These are phyloP conservation scores for Phytopythium helicoides DNA, from an alignment of 352 stramenopile genomes.

Conservation along the genomic window DNA sequence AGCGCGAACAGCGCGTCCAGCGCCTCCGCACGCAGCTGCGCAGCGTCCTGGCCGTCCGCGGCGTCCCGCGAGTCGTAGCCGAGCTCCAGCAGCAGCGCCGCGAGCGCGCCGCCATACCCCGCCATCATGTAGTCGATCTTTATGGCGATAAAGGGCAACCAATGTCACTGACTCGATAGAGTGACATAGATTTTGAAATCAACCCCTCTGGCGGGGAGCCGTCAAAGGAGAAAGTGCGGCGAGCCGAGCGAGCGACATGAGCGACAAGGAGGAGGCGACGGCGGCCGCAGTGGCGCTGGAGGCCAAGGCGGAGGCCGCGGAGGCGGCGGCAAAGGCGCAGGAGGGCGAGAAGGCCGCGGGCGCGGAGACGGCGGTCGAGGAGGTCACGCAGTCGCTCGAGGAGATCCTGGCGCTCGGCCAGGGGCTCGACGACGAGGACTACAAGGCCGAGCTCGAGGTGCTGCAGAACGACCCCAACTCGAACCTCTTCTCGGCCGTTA, in stretches of 20 bases:
- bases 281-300: constrained; percentile 4
- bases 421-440: constrained; percentile 83
- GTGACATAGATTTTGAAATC: too few species aligned
- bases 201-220: too few species aligned
- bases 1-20: constrained; percentile 38
- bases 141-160: too few species aligned
- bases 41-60: constrained; percentile 7
- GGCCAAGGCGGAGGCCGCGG: constrained; percentile 12
- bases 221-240: background rate
- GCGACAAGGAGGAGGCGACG: constrained; percentile 26
- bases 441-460: constrained; percentile 82
- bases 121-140: too few species aligned
- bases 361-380: constrained; percentile 37
- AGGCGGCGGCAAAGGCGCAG: background rate
- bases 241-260: background rate
- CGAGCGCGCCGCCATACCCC: constrained; percentile 27
- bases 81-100: constrained; percentile 29
- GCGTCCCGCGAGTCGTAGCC: constrained; percentile 21
- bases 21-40: constrained; percentile 21
- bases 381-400: constrained; percentile 79
- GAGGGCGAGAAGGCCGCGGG: background rate
- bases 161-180: too few species aligned
- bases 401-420: constrained; percentile 81
- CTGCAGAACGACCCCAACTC: constrained; percentile 85
- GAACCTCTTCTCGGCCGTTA: constrained; percentile 82